Base-by-base conservation (phyloP, 805 yeast genomes). In the Candida insectalens region DNA sequence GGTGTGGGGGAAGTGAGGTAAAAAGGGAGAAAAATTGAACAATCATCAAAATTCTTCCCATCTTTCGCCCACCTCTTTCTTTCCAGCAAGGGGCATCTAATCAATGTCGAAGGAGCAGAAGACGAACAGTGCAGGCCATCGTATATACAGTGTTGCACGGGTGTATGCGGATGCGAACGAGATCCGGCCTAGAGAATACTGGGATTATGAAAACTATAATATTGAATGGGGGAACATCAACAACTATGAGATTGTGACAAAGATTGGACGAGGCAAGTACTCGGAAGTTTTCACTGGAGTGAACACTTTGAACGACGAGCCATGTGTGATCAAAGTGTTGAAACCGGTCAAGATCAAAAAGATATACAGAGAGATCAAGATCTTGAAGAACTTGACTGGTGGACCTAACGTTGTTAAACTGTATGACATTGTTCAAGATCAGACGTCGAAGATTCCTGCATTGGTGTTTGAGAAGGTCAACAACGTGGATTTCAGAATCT, bases 301-400 rank as follows among this genome's bases (percentile, higher is more conserved):
- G 26, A 76, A 82, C 45, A 63, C 79, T 14, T 53, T 67, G 27
- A 69, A 70, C 37, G 74, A 77, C 35, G 66, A 69, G 35, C 67
- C 76, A 35, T 76, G 88, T 46, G 95, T 88, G 33, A 83, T 88
- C 50, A 88, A 88, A 59, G 96, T 85, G 17, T 68, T 88, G 50
- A 88, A 88, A 55, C 96, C 96, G 2, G 95, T 88, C 21, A 87
- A 87, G 60, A 66, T 87, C 55, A 87, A 87, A 69, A 88, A 88
- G 62, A 88, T 88, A 46, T 83, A 83, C 59, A 69, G 96, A 47
- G 96, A 88, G 56, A 78, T 88, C 49, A 79, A 83, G 52, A 88
- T 88, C 30, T 64, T 88, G 43, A 83, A 85, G 55, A 88, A 88
- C 55, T 65, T 88, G 47, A 74, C 79, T 3, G 81, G 79, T 8